Evolutionary conservation across 2,329 filamentous ascomycete species (phyloP).

Genomic region (Penicillium griseofulvum): DNA sequence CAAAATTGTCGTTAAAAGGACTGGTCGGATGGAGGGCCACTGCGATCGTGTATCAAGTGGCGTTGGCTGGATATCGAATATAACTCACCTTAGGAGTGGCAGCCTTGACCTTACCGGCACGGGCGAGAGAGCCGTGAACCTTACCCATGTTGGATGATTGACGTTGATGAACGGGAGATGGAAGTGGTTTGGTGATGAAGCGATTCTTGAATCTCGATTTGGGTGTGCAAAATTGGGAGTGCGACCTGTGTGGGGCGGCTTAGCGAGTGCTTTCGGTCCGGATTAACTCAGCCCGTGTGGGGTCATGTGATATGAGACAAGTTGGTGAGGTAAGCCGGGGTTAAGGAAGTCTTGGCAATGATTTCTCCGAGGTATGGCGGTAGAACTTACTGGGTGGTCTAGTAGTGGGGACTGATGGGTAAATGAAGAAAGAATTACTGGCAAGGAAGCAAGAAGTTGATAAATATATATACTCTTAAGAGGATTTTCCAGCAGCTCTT

Average conservation of each 20-base stretch:
- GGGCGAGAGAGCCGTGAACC: constrained; percentile 90
- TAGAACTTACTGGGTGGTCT: not conserved
- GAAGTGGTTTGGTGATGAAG: constrained; percentile 27
- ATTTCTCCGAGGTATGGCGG: not conserved
- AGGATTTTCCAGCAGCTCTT: not conserved
- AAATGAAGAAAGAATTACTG: not conserved
- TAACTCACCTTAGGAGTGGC: constrained; percentile 51
- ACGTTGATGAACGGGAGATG: constrained; percentile 24
- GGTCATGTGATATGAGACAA: constrained; percentile 5
- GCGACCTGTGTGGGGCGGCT: constrained; percentile 29
- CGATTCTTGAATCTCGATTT: constrained; percentile 21
- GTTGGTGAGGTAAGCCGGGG: constrained; percentile 6
- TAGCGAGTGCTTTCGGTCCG: constrained; percentile 23
- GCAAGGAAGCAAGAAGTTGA: too few species aligned
- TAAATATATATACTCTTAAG: not conserved
- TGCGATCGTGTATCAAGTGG: constrained; percentile 14
- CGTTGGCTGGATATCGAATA: constrained; percentile 9
- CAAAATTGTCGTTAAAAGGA: constrained; percentile 20
- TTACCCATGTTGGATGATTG: constrained; percentile 67
- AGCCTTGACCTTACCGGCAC: constrained; percentile 98
- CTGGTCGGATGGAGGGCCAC: constrained; percentile 6
- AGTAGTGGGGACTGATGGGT: not conserved
- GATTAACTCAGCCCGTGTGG: constrained; percentile 11
- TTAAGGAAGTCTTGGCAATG: constrained; percentile 2
- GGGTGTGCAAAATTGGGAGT: constrained; percentile 29